Evolutionary conservation across 2,329 filamentous ascomycete genomes (phyloP).

Genomic region (Berkeleyomyces rouxiae): DNA sequence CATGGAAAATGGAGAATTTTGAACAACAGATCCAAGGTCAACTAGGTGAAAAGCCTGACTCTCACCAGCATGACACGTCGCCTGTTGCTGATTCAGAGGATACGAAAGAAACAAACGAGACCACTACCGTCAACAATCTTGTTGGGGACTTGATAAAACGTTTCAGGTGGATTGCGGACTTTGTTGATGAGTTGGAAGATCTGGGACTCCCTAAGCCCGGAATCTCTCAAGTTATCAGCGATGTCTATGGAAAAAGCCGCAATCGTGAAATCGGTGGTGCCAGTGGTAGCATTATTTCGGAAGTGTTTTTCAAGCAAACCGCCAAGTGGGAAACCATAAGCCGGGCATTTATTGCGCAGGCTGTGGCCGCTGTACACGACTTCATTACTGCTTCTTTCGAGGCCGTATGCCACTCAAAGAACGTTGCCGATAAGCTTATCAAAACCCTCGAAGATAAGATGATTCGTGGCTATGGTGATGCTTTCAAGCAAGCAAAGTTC

Average conservation of each 20-base stretch:
- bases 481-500: slow-evolving; percentile 17
- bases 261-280: slow-evolving; percentile 18
- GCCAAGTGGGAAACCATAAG: slow-evolving; percentile 19
- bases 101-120: neutral
- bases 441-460: slow-evolving; percentile 16
- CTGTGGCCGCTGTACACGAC: slow-evolving; percentile 19
- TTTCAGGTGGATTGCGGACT: slow-evolving; percentile 5
- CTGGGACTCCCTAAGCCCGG: slow-evolving; percentile 1
- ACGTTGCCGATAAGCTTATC: slow-evolving; percentile 15
- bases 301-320: slow-evolving; percentile 20
- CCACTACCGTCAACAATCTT: neutral
- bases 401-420: slow-evolving; percentile 15
- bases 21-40: neutral
- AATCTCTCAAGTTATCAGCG: slow-evolving; percentile 17
- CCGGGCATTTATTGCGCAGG: slow-evolving; percentile 17
- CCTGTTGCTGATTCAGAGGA: neutral
- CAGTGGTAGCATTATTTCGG: slow-evolving; percentile 15
- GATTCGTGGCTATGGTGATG: slow-evolving; percentile 16
- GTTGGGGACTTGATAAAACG: neutral
- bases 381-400: slow-evolving; percentile 18
- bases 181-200: slow-evolving; percentile 7
- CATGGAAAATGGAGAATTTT: neutral
- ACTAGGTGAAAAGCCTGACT: too few relatives aligned
- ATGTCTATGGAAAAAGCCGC: slow-evolving; percentile 16
- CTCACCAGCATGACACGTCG: too few relatives aligned